Conservation (phyloP, 2,329 filamentous ascomycete genomes). For the Talaromyces amestolkiae region DNA sequence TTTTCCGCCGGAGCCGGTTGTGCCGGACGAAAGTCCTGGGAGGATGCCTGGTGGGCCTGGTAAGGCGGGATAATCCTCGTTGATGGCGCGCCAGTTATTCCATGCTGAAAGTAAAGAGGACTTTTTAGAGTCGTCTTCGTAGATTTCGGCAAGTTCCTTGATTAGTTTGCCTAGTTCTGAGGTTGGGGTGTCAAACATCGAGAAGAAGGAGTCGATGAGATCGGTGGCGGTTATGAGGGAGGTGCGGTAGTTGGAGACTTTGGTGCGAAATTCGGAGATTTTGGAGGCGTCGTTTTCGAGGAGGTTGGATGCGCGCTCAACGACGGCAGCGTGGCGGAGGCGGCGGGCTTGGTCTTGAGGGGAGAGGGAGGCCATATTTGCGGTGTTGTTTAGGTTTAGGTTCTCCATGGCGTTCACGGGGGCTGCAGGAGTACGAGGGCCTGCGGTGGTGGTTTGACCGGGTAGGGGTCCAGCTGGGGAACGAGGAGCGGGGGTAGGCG, state of each 20-base stretch:
- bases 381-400: constrained; percentile 48
- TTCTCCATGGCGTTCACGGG: constrained; percentile 48
- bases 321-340: constrained; percentile 76
- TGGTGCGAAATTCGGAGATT: constrained; percentile 71
- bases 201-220: constrained; percentile 83
- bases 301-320: constrained; percentile 78
- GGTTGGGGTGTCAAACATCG: constrained; percentile 77
- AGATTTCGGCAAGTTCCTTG: constrained; percentile 88
- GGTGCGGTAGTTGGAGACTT: constrained; percentile 75
- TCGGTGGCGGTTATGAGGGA: constrained; percentile 68
- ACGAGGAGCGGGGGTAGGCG: constrained; percentile 42
- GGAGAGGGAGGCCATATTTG: constrained; percentile 47
- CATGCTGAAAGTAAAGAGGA: constrained; percentile 75
- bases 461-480: constrained; percentile 41
- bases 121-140: constrained; percentile 75
- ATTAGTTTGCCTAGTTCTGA: constrained; percentile 82
- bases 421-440: constrained; percentile 26
- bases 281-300: constrained; percentile 74
- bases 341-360: constrained; percentile 78
- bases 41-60: constrained; percentile 71
- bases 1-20: constrained; percentile 60
- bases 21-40: constrained; percentile 49
- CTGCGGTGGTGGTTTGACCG: constrained; percentile 28
- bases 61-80: constrained; percentile 89
- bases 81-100: constrained; percentile 94